A percentile compares a stretch with the other conserved stretches of the same genome.
phyloP scores from a whole-genome alignment of 2,329 filamentous ascomycete species.

The Intubia oerlemansii region DNA sequence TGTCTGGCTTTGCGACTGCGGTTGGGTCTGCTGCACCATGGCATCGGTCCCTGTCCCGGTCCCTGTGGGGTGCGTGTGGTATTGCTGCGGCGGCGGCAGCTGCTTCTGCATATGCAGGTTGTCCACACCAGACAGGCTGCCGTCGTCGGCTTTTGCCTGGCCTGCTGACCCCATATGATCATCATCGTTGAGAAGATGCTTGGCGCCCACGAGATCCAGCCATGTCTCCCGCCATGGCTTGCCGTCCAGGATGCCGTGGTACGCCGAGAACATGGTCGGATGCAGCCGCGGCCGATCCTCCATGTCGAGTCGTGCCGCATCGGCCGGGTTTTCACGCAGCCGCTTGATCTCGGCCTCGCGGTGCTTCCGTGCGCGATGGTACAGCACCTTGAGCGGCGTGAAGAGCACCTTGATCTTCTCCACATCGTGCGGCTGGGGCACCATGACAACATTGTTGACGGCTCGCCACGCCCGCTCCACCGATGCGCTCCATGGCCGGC shows the following conservation, averaged over 20 bases:
- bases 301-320: conserved; percentile 25
- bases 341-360: conserved; percentile 27
- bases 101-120: conserved; percentile 3
- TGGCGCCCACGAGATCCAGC: conserved; percentile 22
- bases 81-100: not conserved
- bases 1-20: conserved; percentile 2
- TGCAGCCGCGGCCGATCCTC: conserved; percentile 23
- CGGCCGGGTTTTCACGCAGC: conserved; percentile 24
- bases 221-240: conserved; percentile 28
- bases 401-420: conserved; percentile 26
- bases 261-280: conserved; percentile 23
- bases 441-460: conserved; percentile 12
- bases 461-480: conserved; percentile 12
- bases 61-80: conserved; percentile 1
- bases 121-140: no score
- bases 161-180: not conserved
- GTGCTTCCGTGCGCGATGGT: conserved; percentile 27
- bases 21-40: conserved; percentile 1
- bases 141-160: not conserved
- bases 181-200: conserved; percentile 7
- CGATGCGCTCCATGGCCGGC: conserved; percentile 17
- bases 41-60: no score
- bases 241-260: conserved; percentile 23
- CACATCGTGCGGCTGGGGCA: conserved; percentile 16
- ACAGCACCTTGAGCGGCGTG: conserved; percentile 31